Conservation (phyloP, 371 early-diverging fungal genomes). For the Mortierella polycephala region DNA sequence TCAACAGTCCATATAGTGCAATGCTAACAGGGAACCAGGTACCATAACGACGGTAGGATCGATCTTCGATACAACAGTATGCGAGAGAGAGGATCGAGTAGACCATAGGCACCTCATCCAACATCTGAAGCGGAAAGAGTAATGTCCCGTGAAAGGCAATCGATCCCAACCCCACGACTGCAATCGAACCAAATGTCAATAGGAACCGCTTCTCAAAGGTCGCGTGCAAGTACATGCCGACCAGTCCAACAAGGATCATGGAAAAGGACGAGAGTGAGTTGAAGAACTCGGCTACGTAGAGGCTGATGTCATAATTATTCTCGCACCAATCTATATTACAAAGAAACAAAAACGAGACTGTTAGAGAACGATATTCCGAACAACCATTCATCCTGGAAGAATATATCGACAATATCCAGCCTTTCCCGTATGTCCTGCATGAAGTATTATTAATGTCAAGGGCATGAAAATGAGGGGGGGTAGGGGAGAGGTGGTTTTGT, state of each 20-base stretch:
- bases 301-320: slow-evolving; percentile 65
- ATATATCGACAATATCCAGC: neutral
- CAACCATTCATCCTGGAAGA: neutral
- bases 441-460: neutral
- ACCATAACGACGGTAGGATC: slow-evolving; percentile 40
- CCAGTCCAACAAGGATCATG: slow-evolving; percentile 68
- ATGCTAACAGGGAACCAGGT: slow-evolving; percentile 48
- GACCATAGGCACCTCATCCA: slow-evolving; percentile 82
- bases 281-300: slow-evolving; percentile 76
- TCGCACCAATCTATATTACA: slow-evolving; percentile 74
- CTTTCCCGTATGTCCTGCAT: neutral
- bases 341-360: neutral
- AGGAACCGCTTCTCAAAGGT: slow-evolving; percentile 52
- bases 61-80: slow-evolving; percentile 45
- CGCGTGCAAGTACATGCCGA: slow-evolving; percentile 61
- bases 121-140: slow-evolving; percentile 66
- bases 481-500: too few relatives aligned
- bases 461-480: too few relatives aligned
- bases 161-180: slow-evolving; percentile 70
- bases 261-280: slow-evolving; percentile 72
- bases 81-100: slow-evolving; percentile 41
- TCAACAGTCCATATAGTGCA: slow-evolving; percentile 43
- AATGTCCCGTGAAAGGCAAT: slow-evolving; percentile 75
- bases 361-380: neutral
- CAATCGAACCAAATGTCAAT: slow-evolving; percentile 47